Conservation (phyloP, 164 flowering plant genomes). For the Houttuynia cordata region DNA sequence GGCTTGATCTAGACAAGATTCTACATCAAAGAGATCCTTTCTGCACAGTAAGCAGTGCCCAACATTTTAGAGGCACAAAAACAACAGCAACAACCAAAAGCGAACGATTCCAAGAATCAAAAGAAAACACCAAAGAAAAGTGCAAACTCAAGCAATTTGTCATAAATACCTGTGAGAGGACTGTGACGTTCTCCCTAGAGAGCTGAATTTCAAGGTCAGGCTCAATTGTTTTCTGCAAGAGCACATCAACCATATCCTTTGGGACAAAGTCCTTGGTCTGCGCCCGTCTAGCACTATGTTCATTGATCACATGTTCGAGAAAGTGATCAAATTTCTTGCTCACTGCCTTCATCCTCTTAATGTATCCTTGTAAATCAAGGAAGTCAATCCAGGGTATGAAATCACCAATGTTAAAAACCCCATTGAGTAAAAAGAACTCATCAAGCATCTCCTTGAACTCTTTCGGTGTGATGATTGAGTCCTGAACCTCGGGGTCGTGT, state of each 20-base stretch:
- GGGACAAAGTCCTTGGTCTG: constrained; percentile 14
- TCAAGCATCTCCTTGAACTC: constrained; percentile 33
- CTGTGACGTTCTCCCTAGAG: constrained; percentile 43
- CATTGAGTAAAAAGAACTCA: constrained; percentile 33
- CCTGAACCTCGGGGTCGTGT: constrained; percentile 1
- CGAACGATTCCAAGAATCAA: background rate
- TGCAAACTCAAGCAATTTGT: background rate
- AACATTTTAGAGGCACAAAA: too few relatives aligned
- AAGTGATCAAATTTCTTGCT: constrained; percentile 35
- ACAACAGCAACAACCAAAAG: too few relatives aligned
- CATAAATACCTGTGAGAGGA: constrained; percentile 22
- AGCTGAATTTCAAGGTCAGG: constrained; percentile 55
- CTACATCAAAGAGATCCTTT: too few relatives aligned
- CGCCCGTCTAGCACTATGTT: constrained; percentile 16
- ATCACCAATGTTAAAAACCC: constrained; percentile 41
- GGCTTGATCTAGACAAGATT: too few relatives aligned
- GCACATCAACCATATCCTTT: constrained; percentile 42
- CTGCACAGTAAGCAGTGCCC: too few relatives aligned
- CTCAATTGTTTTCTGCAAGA: constrained; percentile 35
- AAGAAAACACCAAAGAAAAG: background rate
- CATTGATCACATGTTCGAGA: constrained; percentile 34
- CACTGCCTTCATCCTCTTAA: constrained; percentile 42
- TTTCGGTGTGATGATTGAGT: background rate
- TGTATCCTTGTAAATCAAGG: constrained; percentile 37
- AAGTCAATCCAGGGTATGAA: constrained; percentile 43